A percentile compares a stretch with the other conserved stretches of the same genome.
These are phyloP conservation scores for Gypsophila paniculata DNA, from an alignment of 179 eudicot genomes.

Conservation along the genomic window DNA sequence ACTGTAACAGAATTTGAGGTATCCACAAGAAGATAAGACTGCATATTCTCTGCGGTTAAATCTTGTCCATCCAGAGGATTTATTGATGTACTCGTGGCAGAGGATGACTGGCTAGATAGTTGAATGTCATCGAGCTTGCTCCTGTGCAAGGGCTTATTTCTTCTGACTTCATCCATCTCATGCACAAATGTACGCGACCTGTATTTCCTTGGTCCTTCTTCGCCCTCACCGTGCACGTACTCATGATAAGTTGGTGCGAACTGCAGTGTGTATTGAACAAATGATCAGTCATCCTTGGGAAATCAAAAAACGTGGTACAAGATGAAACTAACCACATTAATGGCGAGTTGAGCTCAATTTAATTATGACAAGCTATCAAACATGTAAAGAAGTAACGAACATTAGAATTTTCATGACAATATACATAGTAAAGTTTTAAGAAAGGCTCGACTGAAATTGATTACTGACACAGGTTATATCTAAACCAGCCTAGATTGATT, in stretches of 20 bases:
- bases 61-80: constrained; percentile 27
- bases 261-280: constrained; percentile 37
- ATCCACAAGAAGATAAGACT: constrained; percentile 66
- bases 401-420: too few species aligned
- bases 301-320: too few species aligned
- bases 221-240: constrained; percentile 76
- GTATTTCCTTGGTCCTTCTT: constrained; percentile 78
- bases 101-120: constrained; percentile 61
- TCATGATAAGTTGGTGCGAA: constrained; percentile 97
- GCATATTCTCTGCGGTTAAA: constrained; percentile 45
- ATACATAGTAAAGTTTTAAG: too few species aligned
- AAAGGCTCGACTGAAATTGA: too few species aligned
- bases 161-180: constrained; percentile 87
- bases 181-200: constrained; percentile 88
- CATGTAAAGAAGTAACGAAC: too few species aligned
- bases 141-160: constrained; percentile 53
- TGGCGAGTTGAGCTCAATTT: too few species aligned
- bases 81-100: constrained; percentile 41
- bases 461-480: too few species aligned
- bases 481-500: too few species aligned
- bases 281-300: constrained; percentile 6
- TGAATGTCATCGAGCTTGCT: constrained; percentile 67
- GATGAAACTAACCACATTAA: too few species aligned
- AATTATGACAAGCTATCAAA: too few species aligned
- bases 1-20: constrained; percentile 45